Conservation (phyloP, 148 eudicot genomes). For the Silene uniflora region DNA sequence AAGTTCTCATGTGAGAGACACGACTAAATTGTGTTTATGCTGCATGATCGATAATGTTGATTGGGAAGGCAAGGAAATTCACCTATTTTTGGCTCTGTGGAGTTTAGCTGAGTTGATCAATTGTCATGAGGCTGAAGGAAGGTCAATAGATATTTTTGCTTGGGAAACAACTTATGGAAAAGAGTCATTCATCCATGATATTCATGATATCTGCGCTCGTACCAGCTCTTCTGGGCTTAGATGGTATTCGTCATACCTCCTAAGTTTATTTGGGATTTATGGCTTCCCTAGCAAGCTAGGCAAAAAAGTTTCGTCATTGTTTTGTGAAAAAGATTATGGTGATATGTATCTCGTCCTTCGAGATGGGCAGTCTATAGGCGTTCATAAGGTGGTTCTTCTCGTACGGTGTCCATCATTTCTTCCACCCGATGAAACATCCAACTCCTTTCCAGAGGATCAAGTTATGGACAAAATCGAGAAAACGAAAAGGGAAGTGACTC, state of each 20-base stretch:
- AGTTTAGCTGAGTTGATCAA: slow-evolving; percentile 62
- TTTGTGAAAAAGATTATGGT: slow-evolving; percentile 46
- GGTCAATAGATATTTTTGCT: slow-evolving; percentile 31
- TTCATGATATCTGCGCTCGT: slow-evolving; percentile 39
- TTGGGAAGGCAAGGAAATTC: slow-evolving; percentile 75
- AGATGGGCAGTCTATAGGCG: slow-evolving; percentile 47
- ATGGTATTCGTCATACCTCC: slow-evolving; percentile 71
- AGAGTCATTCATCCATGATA: slow-evolving; percentile 46
- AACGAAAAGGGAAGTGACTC: slow-evolving; percentile 40
- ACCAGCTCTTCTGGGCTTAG: slow-evolving; percentile 50
- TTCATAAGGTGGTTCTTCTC: slow-evolving; percentile 59
- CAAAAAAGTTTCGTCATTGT: slow-evolving; percentile 38
- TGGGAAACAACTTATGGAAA: slow-evolving; percentile 30
- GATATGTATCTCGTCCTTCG: slow-evolving; percentile 53
- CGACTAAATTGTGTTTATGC: slow-evolving; percentile 38
- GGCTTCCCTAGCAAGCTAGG: slow-evolving; percentile 74
- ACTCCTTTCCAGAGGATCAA: slow-evolving; percentile 20
- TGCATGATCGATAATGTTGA: slow-evolving; percentile 45
- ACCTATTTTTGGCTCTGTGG: slow-evolving; percentile 61
- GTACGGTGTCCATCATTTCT: slow-evolving; percentile 64
- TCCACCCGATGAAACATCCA: slow-evolving; percentile 38
- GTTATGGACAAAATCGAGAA: slow-evolving; percentile 23
- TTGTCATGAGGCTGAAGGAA: slow-evolving; percentile 24
- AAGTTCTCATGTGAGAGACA: slow-evolving; percentile 42
- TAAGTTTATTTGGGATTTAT: slow-evolving; percentile 54